Evolutionary conservation across 306 rosid species (phyloP).

Genomic region (Macrotyloma uniflorum): DNA sequence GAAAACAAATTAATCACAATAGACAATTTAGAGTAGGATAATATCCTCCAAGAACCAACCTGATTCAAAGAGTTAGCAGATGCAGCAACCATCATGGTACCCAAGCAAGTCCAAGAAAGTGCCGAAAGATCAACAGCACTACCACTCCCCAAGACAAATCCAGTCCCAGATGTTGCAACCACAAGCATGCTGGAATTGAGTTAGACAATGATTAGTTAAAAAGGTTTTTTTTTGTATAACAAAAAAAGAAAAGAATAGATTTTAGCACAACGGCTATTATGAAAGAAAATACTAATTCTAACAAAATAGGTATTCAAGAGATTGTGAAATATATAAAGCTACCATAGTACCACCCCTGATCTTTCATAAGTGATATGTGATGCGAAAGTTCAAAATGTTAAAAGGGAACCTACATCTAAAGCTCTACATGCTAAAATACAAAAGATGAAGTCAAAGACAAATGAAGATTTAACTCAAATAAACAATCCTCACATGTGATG

Average conservation of each 20-base stretch:
- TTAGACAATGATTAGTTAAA: not conserved
- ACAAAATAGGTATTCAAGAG: not conserved
- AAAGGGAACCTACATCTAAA: constrained; percentile 1
- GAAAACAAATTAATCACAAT: not conserved
- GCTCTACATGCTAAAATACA: not conserved
- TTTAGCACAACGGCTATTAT: not conserved
- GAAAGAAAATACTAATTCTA: not conserved
- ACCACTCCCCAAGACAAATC: constrained; percentile 87
- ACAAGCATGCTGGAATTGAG: constrained; percentile 77
- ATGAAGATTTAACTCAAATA: not conserved
- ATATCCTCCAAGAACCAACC: constrained; percentile 49
- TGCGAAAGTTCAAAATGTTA: not conserved
- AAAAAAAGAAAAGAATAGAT: not conserved
- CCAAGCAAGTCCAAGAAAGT: constrained; percentile 86
- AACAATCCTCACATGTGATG: not conserved
- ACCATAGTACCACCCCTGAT: not conserved
- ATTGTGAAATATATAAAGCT: not conserved
- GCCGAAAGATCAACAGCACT: constrained; percentile 61
- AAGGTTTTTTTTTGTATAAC: not conserved
- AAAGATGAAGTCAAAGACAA: not conserved
- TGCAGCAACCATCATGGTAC: constrained; percentile 99
- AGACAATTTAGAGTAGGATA: not conserved
- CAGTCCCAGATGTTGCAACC: constrained; percentile 96
- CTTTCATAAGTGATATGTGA: not conserved
- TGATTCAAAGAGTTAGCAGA: constrained; percentile 92